Base-by-base conservation (phyloP, 805 yeast genomes). In the Yamadazyma ubonensis region DNA sequence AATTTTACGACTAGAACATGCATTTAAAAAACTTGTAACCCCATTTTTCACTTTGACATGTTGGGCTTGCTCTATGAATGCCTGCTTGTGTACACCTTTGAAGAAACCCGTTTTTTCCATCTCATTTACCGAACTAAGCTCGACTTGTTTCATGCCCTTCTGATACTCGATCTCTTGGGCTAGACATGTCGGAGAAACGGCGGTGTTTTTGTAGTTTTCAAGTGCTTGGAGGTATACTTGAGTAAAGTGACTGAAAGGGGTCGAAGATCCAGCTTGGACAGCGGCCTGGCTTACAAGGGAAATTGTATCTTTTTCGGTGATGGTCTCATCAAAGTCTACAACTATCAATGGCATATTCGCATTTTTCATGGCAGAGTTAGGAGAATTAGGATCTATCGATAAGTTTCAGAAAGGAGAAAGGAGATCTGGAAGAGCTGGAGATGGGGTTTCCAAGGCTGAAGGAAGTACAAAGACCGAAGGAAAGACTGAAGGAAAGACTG, bases 241-340 rank as follows among this genome's bases (percentile, higher is more conserved):
- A 9, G 67, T 59, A 54, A 75, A 80, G 47, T 74, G 62, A 19
- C 47, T 46, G 59, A 79, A 72, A 0, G 58, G 52, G 6, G 72
- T 67, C 3, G 54, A 54, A 3, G 71, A 71, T 30, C 69, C 65
- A 11, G 51, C 37, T 2, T 22, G 25, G 38, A 75, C 74, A 0
- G 79, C 75, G 2, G 77, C 67, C 25, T 67, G 58, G 10, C 79
- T 77, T n/a, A 79, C 62, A 4, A 75, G 50, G 18, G 54, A 55
- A 20, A 81, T 71, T 0, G 88, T 79, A 54, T 81, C 87, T 21
- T 57, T 51, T 5, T 51, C 46, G 0, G 87, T 79, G 19, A 78
- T 67, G 0, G 87, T 81, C 30, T 80, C 86, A 53, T 81, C 88
- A 81, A 84, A 81, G 48, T 81, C 88, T 3, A 74, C 57, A 1